These are phyloP conservation scores for Physcomitrellopsis africana DNA, from an alignment of 225 moss, liverwort and hornwort species.

Conservation along the genomic window DNA sequence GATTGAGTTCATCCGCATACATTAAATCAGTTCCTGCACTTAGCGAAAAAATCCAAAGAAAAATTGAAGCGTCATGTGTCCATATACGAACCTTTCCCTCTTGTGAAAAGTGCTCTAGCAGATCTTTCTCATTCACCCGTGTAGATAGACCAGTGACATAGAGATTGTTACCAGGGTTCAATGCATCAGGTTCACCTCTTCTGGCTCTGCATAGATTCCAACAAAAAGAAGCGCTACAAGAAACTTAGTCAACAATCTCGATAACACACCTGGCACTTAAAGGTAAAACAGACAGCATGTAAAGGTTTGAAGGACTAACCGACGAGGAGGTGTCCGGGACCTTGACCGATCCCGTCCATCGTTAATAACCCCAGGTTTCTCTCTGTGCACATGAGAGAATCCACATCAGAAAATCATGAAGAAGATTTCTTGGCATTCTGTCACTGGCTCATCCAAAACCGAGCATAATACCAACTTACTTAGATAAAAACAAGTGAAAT, in stretches of 20 bases:
- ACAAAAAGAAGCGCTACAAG: neutral
- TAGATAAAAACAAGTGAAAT: neutral
- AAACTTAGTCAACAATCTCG: neutral
- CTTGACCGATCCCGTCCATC: slow-evolving; percentile 57
- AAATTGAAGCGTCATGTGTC: neutral
- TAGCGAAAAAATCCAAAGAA: neutral
- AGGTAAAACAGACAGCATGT: neutral
- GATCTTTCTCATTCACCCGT: slow-evolving; percentile 91
- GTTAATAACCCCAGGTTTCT: slow-evolving; percentile 43
- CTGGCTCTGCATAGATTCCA: slow-evolving; percentile 28
- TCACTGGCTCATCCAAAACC: too few relatives aligned
- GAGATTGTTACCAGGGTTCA: slow-evolving; percentile 91
- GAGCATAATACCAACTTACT: too few relatives aligned
- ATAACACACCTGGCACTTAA: neutral
- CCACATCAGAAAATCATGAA: neutral
- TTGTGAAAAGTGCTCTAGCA: slow-evolving; percentile 87
- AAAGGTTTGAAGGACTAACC: slow-evolving; percentile 32
- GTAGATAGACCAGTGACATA: slow-evolving; percentile 95
- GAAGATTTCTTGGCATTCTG: too few relatives aligned
- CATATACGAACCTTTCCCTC: slow-evolving; percentile 79
- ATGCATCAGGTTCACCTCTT: slow-evolving; percentile 77
- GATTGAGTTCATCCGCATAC: neutral
- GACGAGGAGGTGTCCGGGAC: slow-evolving; percentile 56
- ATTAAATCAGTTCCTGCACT: neutral
- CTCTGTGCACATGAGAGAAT: slow-evolving; percentile 26